These are phyloP conservation scores for Pilatotrama ljubarskyi DNA, from an alignment of 768 basidiomycete genomes.

Conservation along the genomic window DNA sequence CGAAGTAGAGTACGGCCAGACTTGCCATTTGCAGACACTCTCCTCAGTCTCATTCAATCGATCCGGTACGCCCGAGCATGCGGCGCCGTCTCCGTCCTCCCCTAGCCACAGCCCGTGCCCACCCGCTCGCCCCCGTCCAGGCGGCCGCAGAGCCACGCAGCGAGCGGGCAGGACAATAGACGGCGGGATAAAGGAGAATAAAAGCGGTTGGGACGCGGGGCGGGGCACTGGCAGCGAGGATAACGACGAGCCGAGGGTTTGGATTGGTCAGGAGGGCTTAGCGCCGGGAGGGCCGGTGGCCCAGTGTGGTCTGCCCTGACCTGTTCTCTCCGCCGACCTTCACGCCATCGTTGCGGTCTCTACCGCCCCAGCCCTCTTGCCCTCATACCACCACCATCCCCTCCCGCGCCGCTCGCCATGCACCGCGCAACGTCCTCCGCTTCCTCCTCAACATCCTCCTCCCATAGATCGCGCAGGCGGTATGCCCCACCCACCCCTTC, in stretches of 20 bases:
- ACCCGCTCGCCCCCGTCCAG: background rate
- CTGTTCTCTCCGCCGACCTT: constrained; percentile 32
- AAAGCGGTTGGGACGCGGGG: constrained; percentile 2
- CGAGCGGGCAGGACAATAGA: constrained; percentile 11
- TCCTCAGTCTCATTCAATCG: constrained; percentile 19
- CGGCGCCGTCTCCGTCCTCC: constrained; percentile 8
- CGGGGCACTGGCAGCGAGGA: constrained; percentile 12
- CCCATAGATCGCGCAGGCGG: constrained; percentile 36
- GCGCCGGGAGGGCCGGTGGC: constrained; percentile 22
- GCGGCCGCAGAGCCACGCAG: background rate
- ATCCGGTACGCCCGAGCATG: constrained; percentile 17
- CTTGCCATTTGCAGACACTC: constrained; percentile 16
- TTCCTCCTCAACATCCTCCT: constrained; percentile 24
- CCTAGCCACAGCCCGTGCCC: background rate
- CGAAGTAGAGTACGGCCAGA: constrained; percentile 8
- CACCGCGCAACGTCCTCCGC: constrained; percentile 28
- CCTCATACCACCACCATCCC: constrained; percentile 41
- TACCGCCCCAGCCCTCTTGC: constrained; percentile 40
- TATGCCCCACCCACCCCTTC: constrained; percentile 26
- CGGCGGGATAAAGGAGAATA: constrained; percentile 4
- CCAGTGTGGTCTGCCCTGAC: constrained; percentile 25
- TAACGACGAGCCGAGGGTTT: constrained; percentile 22
- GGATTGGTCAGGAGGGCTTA: constrained; percentile 19
- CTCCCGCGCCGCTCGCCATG: constrained; percentile 31
- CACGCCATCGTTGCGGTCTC: constrained; percentile 44